Evolutionary conservation across 345 rosid genomes (phyloP).

Genomic region (Hypericum androsaemum): DNA sequence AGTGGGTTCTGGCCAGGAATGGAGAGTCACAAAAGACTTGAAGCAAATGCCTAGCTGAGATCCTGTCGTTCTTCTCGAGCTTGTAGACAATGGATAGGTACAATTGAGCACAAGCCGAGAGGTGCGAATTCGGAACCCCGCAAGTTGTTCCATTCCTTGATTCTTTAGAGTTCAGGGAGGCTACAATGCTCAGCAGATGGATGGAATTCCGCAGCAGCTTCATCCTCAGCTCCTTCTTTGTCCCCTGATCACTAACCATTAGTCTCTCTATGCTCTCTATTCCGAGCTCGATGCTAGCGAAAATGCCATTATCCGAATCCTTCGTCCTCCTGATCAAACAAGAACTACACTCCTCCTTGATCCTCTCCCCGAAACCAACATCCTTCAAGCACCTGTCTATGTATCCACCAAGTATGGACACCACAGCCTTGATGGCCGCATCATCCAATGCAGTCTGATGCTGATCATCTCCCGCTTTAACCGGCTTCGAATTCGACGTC

Average conservation of each 20-base stretch:
- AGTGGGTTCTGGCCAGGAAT: constrained; percentile 38
- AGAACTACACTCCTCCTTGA: constrained; percentile 29
- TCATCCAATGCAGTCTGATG: constrained; percentile 36
- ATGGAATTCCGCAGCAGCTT: constrained; percentile 27
- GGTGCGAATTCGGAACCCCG: constrained; percentile 42
- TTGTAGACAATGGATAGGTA: constrained; percentile 50
- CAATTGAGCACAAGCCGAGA: constrained; percentile 51
- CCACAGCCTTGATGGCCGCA: constrained; percentile 34
- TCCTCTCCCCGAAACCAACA: constrained; percentile 24
- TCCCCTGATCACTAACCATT: constrained; percentile 19
- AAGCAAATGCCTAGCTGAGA: constrained; percentile 43
- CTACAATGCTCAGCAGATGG: constrained; percentile 31
- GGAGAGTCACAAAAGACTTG: constrained; percentile 50
- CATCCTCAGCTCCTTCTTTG: constrained; percentile 17
- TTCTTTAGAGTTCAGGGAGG: constrained; percentile 33
- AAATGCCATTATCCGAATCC: constrained; percentile 20
- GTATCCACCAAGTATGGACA: constrained; percentile 48
- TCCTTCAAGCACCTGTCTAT: constrained; percentile 37
- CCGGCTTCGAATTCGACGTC: constrained; percentile 13
- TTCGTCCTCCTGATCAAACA: constrained; percentile 25
- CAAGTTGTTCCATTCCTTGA: constrained; percentile 27
- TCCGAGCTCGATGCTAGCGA: constrained; percentile 30
- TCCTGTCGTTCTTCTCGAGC: constrained; percentile 41
- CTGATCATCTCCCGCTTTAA: constrained; percentile 10
- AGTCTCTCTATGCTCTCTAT: constrained; percentile 29